Evolutionary conservation across 495 filamentous ascomycete species (phyloP).

Genomic region (Penicillium alfredii): DNA sequence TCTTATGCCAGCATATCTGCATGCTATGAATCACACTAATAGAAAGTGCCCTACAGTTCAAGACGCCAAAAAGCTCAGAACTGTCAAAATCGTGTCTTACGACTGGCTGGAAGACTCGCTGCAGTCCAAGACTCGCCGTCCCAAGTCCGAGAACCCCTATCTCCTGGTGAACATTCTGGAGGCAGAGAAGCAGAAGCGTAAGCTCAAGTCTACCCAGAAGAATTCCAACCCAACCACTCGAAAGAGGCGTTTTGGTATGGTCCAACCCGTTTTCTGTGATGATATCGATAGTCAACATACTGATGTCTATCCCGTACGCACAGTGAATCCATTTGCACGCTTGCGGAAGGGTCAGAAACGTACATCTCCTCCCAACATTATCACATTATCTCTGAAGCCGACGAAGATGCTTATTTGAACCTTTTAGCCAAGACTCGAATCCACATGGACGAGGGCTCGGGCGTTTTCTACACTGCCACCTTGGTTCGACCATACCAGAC

Average conservation of each 20-base stretch:
- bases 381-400: no score
- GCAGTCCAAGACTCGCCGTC: slow-evolving; percentile 17
- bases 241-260: slow-evolving; percentile 16
- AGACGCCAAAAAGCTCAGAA: slow-evolving; percentile 30
- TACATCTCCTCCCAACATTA: no score
- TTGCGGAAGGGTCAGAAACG: no score
- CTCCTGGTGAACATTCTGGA: slow-evolving; percentile 35
- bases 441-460: slow-evolving; percentile 13
- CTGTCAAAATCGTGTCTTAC: slow-evolving; percentile 49
- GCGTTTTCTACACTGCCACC: slow-evolving; percentile 12
- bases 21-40: no score
- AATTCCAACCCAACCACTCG: slow-evolving; percentile 16
- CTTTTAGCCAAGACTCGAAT: slow-evolving; percentile 21
- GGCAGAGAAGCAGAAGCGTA: slow-evolving; percentile 15
- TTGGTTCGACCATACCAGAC: slow-evolving; percentile 12
- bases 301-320: no score
- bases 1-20: no score
- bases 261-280: no score
- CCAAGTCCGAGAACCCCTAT: slow-evolving; percentile 41
- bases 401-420: no score
- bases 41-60: slow-evolving; percentile 29
- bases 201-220: slow-evolving; percentile 18
- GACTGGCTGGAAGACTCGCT: slow-evolving; percentile 60
- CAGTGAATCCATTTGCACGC: no score
- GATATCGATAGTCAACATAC: no score